phyloP scores from a whole-genome alignment of 495 filamentous ascomycete species.

The Penicillium flavigenum region DNA sequence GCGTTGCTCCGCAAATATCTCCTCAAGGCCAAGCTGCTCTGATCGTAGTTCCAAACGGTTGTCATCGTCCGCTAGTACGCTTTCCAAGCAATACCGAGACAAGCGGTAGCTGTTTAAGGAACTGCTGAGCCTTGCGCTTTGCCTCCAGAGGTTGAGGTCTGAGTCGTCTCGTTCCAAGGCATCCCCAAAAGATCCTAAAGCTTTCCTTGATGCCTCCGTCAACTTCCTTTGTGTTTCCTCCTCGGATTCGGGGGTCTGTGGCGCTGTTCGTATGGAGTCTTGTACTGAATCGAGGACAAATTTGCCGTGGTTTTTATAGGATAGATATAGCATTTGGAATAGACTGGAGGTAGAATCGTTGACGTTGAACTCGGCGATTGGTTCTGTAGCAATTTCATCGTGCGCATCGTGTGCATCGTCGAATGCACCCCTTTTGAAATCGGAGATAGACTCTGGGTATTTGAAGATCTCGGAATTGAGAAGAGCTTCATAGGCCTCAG shows the following conservation, averaged over 20 bases:
- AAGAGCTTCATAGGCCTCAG: constrained; percentile 78
- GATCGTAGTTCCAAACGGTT: constrained; percentile 64
- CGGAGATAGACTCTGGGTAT: constrained; percentile 79
- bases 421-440: constrained; percentile 65
- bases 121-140: constrained; percentile 72
- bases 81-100: constrained; percentile 84
- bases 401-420: constrained; percentile 59
- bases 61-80: constrained; percentile 84
- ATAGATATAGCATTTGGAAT: constrained; percentile 84
- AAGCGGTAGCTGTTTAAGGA: constrained; percentile 74
- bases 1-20: constrained; percentile 78
- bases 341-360: constrained; percentile 72
- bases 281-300: constrained; percentile 78
- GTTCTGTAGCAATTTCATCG: constrained; percentile 44
- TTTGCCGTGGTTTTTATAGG: constrained; percentile 93
- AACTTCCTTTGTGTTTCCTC: constrained; percentile 34
- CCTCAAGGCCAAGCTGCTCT: constrained; percentile 78
- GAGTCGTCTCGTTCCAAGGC: constrained; percentile 88
- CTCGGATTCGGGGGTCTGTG: constrained; percentile 37
- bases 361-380: constrained; percentile 41
- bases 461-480: constrained; percentile 92
- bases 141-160: constrained; percentile 92
- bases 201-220: constrained; percentile 29
- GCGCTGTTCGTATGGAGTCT: constrained; percentile 27
- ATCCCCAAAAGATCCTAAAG: constrained; percentile 63